These are phyloP conservation scores for Trichoderma sp. DNA, from an alignment of 2,329 filamentous ascomycete species.

Conservation along the genomic window DNA sequence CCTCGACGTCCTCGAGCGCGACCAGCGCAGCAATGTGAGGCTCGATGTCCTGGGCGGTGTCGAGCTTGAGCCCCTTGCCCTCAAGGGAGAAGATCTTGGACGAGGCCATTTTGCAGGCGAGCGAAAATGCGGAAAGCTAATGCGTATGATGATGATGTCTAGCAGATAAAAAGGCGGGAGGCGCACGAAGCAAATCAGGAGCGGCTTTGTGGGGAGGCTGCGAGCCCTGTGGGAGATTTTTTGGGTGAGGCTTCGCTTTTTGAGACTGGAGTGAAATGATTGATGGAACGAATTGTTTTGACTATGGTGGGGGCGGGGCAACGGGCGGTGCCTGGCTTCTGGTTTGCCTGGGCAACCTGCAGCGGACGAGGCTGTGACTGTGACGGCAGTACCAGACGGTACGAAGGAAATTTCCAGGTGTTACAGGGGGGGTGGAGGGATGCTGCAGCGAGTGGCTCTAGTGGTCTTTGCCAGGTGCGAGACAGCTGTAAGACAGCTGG, in stretches of 20 bases:
- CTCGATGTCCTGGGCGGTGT: conserved; percentile 82
- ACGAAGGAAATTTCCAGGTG: background rate
- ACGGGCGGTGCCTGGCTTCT: conserved; percentile 10
- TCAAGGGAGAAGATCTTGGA: conserved; percentile 75
- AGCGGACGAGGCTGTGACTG: background rate
- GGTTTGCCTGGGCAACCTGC: conserved; percentile 25
- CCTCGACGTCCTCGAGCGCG: conserved; percentile 71
- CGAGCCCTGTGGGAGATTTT: conserved; percentile 8
- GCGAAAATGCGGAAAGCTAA: background rate
- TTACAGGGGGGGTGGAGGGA: background rate
- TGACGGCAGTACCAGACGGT: background rate
- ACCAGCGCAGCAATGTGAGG: conserved; percentile 74
- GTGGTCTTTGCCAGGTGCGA: background rate
- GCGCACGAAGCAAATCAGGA: background rate
- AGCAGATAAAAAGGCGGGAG: background rate
- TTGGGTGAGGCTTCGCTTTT: conserved; percentile 7
- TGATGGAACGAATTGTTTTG: conserved; percentile 4
- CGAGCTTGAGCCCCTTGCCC: conserved; percentile 88
- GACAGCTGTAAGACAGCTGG: conserved; percentile 2
- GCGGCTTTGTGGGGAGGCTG: conserved; percentile 17
- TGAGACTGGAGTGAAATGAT: conserved; percentile 2
- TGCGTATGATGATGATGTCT: conserved; percentile 2
- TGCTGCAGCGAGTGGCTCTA: background rate
- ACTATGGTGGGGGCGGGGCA: conserved; percentile 33
- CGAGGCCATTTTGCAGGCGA: conserved; percentile 31